phyloP scores from a whole-genome alignment of 2,329 filamentous ascomycete genomes.

The Diaporthe ampelina region DNA sequence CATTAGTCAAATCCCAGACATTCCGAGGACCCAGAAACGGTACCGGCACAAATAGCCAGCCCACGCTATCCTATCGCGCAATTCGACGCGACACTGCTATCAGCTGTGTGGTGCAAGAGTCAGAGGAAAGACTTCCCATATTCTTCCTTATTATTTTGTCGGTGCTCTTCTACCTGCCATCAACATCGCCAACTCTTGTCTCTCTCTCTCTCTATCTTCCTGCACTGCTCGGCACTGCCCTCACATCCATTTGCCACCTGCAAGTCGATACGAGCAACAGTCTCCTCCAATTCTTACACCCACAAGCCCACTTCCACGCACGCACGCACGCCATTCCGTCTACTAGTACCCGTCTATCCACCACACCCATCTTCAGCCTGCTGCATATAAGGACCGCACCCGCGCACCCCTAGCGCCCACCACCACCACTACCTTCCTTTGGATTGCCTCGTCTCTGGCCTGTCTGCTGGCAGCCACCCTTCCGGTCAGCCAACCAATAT shows the following conservation, averaged over 20 bases:
- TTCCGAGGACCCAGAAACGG: conserved; percentile 15
- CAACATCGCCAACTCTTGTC: background rate
- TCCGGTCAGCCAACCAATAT: conserved; percentile 15
- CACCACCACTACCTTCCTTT: background rate
- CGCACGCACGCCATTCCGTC: conserved; percentile 5
- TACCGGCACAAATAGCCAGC: conserved; percentile 28
- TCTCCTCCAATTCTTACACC: background rate
- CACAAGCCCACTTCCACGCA: conserved; percentile 23
- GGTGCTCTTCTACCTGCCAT: background rate
- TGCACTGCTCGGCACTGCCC: background rate
- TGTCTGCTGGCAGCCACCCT: conserved; percentile 35
- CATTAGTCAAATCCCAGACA: conserved; percentile 34
- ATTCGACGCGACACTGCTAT: conserved; percentile 42
- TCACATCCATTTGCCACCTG: conserved; percentile 36
- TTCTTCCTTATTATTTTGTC: conserved; percentile 13
- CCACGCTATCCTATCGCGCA: conserved; percentile 38
- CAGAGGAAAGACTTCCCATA: conserved; percentile 23
- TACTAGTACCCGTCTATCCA: conserved; percentile 27
- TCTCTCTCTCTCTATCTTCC: background rate
- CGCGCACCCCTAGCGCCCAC: conserved; percentile 37
- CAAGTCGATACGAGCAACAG: conserved; percentile 35
- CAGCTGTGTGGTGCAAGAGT: conserved; percentile 36
- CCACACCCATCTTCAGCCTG: conserved; percentile 34
- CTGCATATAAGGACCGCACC: conserved; percentile 40
- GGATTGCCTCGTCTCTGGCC: conserved; percentile 31